These are phyloP conservation scores for Aspergillus neotritici DNA, from an alignment of 2,329 filamentous ascomycete genomes.

Conservation along the genomic window DNA sequence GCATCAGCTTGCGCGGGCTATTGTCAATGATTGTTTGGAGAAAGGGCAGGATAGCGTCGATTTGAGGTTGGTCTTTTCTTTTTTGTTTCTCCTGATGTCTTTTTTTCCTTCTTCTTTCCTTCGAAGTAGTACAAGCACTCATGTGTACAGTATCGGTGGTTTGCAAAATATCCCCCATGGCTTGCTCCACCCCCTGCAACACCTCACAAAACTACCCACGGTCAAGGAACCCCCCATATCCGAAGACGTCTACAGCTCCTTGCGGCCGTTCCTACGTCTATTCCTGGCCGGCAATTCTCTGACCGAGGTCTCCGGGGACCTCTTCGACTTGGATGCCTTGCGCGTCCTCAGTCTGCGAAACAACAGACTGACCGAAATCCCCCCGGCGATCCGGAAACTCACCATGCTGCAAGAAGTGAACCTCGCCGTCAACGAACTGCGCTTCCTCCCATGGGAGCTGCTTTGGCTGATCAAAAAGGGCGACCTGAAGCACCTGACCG, in stretches of 20 bases:
- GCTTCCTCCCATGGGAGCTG: slow-evolving; percentile 42
- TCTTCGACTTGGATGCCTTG: slow-evolving; percentile 39
- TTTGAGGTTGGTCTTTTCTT: slow-evolving; percentile 34
- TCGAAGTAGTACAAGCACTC: neutral
- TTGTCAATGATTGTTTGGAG: slow-evolving; percentile 40
- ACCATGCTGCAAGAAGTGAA: slow-evolving; percentile 42
- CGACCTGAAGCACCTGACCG: slow-evolving; percentile 34
- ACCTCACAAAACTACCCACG: slow-evolving; percentile 37
- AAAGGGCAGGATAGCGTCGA: slow-evolving; percentile 42
- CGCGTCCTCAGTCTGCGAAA: slow-evolving; percentile 43
- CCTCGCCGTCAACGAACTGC: slow-evolving; percentile 40
- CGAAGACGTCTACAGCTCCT: slow-evolving; percentile 34
- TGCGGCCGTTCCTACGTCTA: slow-evolving; percentile 39
- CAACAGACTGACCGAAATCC: slow-evolving; percentile 41
- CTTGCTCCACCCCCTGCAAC: slow-evolving; percentile 33
- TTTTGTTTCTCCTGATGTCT: neutral
- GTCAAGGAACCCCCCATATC: slow-evolving; percentile 29
- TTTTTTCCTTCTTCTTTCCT: too few relatives aligned
- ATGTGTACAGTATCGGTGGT: slow-evolving; percentile 25
- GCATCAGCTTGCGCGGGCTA: slow-evolving; percentile 31
- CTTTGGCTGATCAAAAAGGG: slow-evolving; percentile 36
- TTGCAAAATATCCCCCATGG: slow-evolving; percentile 27
- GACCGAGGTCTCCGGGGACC: slow-evolving; percentile 30
- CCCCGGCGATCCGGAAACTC: slow-evolving; percentile 37
- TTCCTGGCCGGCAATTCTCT: slow-evolving; percentile 42